phyloP scores from a whole-genome alignment of 345 rosid species.

The Eucalyptus sideroxylon region DNA sequence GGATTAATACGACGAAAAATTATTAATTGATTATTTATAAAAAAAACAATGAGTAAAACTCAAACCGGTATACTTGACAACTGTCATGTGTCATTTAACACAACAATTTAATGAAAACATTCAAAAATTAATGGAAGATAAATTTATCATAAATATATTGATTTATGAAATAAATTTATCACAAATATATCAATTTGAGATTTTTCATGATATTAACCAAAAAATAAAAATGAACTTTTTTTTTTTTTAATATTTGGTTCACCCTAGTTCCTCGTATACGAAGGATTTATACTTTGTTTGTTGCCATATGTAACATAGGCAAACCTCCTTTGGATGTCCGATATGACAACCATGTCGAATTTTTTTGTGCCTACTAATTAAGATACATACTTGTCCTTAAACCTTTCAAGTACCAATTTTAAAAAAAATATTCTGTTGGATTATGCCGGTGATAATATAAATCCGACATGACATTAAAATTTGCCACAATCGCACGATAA shows the following conservation, averaged over 20 bases:
- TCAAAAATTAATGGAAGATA: fast-evolving
- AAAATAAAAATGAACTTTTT: not conserved
- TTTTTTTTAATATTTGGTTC: not conserved
- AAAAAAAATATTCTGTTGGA: not conserved
- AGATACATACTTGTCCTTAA: not conserved
- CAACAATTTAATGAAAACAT: fast-evolving
- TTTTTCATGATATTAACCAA: too few species aligned
- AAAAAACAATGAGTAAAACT: too few species aligned
- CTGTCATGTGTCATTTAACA: fast-evolving
- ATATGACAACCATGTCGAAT: not conserved
- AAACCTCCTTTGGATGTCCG: not conserved
- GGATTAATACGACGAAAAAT: fast-evolving
- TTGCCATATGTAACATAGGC: not conserved
- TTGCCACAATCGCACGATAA: fast-evolving
- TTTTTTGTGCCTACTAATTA: not conserved
- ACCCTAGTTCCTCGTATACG: not conserved
- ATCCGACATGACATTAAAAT: not conserved
- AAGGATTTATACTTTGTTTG: not conserved
- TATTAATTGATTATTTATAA: fast-evolving
- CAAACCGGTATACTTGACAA: fast-evolving
- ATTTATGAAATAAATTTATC: too few species aligned
- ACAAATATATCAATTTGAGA: fast-evolving
- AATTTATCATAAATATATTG: too few species aligned
- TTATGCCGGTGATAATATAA: fast-evolving
- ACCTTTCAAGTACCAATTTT: fast-evolving